Conservation (phyloP, 352 stramenopile genomes). For the Pythium sukuiense region DNA sequence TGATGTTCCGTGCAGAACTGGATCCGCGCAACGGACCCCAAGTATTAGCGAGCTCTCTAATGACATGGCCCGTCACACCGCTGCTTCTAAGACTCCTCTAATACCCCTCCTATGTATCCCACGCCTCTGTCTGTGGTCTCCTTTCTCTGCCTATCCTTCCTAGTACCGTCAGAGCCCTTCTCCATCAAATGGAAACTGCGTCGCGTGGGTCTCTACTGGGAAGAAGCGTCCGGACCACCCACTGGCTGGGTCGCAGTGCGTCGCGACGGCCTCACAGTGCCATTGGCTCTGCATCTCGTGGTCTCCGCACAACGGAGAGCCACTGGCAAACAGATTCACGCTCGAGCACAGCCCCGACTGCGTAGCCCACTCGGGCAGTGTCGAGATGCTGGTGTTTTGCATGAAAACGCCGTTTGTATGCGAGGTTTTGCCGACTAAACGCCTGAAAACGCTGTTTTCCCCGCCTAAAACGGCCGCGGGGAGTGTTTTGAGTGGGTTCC, state of each 20-base stretch:
- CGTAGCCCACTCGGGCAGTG: not conserved
- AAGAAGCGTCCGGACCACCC: not conserved
- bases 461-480: not conserved
- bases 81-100: not conserved
- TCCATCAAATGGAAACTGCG: not conserved
- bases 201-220: not conserved
- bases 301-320: not conserved
- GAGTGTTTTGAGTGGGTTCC: not conserved
- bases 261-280: not conserved
- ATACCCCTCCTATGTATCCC: conserved; percentile 2
- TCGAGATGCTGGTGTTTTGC: conserved; percentile 7
- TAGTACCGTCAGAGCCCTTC: not conserved
- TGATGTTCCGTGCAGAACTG: conserved; percentile 50
- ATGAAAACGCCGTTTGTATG: conserved; percentile 8
- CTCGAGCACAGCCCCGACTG: not conserved
- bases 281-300: not conserved
- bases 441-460: not conserved
- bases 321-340: not conserved
- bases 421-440: not conserved
- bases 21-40: conserved; percentile 71
- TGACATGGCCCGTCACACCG: not conserved
- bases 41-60: conserved; percentile 43
- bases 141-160: not conserved
- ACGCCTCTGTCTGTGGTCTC: not conserved
- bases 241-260: not conserved